Evolutionary conservation across 257 asterid species (phyloP).

Genomic region (Nicotiana obtusifolia): DNA sequence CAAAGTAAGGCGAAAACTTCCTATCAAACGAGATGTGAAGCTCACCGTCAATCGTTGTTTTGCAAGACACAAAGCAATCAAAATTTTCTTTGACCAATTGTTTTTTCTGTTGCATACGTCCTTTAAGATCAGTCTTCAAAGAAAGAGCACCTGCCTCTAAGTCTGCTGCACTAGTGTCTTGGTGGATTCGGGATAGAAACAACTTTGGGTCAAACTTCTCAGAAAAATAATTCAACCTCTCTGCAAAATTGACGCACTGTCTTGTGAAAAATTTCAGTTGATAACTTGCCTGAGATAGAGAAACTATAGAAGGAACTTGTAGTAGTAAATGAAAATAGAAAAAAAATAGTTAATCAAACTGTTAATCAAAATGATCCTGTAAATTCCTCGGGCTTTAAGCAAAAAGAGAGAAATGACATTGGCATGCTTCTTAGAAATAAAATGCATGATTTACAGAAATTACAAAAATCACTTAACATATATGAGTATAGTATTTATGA

Average conservation of each 20-base stretch:
- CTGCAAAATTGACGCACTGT: slow-evolving; percentile 45
- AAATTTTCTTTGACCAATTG: slow-evolving; percentile 97
- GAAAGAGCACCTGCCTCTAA: slow-evolving; percentile 84
- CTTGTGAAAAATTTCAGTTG: not conserved
- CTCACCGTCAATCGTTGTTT: slow-evolving; percentile 97
- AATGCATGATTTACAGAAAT: not conserved
- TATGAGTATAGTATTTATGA: not conserved
- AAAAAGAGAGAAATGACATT: not conserved
- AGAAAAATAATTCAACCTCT: slow-evolving; percentile 73
- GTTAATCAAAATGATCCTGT: not conserved
- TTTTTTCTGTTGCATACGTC: slow-evolving; percentile 94
- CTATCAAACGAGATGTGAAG: slow-evolving; percentile 12
- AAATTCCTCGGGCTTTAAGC: not conserved
- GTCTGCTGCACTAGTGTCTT: slow-evolving; percentile 83
- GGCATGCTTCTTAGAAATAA: too few relatives aligned
- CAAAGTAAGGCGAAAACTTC: not conserved
- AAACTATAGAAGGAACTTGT: not conserved
- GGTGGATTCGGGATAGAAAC: slow-evolving; percentile 82
- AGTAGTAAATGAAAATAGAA: not conserved
- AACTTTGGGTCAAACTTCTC: slow-evolving; percentile 85
- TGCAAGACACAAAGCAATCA: slow-evolving; percentile 98
- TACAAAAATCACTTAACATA: not conserved
- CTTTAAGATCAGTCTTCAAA: slow-evolving; percentile 76
- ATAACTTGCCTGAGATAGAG: not conserved
- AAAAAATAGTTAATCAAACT: not conserved